These are phyloP conservation scores for Secale cereale DNA, from an alignment of 176 grass and related monocot species.

Conservation along the genomic window DNA sequence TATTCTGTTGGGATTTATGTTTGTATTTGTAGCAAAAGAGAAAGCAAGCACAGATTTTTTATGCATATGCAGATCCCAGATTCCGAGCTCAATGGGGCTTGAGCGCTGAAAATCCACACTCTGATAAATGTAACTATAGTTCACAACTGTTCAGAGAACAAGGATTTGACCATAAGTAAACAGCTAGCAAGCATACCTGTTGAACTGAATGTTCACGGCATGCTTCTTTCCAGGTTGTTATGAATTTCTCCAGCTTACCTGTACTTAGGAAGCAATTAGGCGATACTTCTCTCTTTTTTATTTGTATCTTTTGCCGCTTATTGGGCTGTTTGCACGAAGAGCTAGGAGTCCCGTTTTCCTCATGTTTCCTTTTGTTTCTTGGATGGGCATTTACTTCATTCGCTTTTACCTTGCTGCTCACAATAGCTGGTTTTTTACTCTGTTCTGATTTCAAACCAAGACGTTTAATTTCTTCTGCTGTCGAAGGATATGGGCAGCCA, in stretches of 20 bases:
- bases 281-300: conserved; percentile 3
- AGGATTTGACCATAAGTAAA: background rate
- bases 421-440: conserved; percentile 36
- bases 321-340: conserved; percentile 42
- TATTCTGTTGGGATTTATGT: background rate
- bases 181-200: conserved; percentile 53
- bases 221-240: conserved; percentile 87
- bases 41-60: background rate
- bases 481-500: conserved; percentile 91
- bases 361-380: conserved; percentile 62
- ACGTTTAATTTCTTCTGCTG: conserved; percentile 72
- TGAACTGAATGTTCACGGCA: conserved; percentile 63
- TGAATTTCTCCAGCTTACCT: conserved; percentile 71
- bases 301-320: conserved; percentile 36
- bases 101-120: background rate
- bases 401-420: conserved; percentile 28
- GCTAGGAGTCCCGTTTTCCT: conserved; percentile 31
- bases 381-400: conserved; percentile 1
- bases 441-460: conserved; percentile 75
- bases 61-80: background rate
- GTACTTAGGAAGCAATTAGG: conserved; percentile 40
- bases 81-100: background rate
- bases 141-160: conserved; percentile 2
- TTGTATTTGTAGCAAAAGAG: background rate
- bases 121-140: background rate